Base-by-base conservation (phyloP, 345 rosid species). In the Streptanthus diversifolius region DNA sequence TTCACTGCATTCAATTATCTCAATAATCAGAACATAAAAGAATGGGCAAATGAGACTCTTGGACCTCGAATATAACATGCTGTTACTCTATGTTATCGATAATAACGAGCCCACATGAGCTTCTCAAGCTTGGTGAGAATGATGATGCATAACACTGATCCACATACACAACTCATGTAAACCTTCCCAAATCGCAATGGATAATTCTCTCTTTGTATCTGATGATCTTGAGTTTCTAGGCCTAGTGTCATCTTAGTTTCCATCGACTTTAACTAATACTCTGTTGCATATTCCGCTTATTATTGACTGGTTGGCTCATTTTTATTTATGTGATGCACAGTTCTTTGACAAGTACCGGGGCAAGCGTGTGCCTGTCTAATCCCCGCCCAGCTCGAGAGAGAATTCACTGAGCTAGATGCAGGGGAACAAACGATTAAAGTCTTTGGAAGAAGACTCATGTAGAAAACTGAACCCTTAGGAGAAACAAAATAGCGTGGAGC, bases 331-430 rank as follows among this genome's bases (percentile, higher is more conserved):
- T 6, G 32, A 64, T 76, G 61, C 36, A 53, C 45, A 77, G 80
- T 77, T 77, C 76, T 77, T 77, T 63, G 80, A 77, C 76, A 77
- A 77, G 76, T 77, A 77, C 56, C 76, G 76, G n/a, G 80, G 80
- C 24, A 77, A 70, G 60, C 76, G 80, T 64, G 80, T 77, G 48
- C 80, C 80, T 0, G 76, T 77, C 33, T 77, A 77, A 63, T 57
- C 19, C n/a, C 37, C 18, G 4, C 48, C 32, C 56, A 6, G 19
- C 24, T 35, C 19, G 48, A 68, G 74, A 15, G 49, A 55, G 14
- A 12, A 29, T 17, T 45, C 61, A 64, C 72, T 53, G 75, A 61
- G 65, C 39, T 17, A 68, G 44, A 45, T 74, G 55, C 56, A 30
- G 63, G 52, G 29, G 57, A 35, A 47, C 59, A 36, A 5, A 39